Evolutionary conservation across 2,329 filamentous ascomycete species (phyloP), one percentile per base, ranked within the genome.

Genomic region (Epichloe baconii): DNA sequence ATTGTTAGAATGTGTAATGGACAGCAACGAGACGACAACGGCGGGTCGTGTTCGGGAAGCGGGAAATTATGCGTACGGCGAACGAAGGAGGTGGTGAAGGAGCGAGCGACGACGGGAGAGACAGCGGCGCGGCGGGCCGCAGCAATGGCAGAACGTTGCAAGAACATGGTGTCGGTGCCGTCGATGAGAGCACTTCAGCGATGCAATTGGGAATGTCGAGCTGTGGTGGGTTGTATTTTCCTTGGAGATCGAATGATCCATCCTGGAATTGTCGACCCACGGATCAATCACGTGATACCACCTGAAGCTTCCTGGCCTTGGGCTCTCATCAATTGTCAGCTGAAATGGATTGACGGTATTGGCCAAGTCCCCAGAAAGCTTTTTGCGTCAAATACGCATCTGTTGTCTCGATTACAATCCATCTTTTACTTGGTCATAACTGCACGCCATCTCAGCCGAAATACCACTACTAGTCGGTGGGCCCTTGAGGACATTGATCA

Each of bases 91-190:
- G 74, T 80, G 58, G 76, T 69, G 66, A 84, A 80, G 68, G 70
- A 74, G 67, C 80, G 79, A 62, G 74, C 73, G 64, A 75, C 68
- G 57, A 70, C 68, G 58, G 79, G 77, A 51, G 63, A 71, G 63
- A 74, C 73, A 54, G 74, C 79, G 55, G 64, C 68, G 58, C 80
- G 78, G 67, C 80, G 80, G 63, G 78, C 79, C 65, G 73, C 78
- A 60, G 75, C 70, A 58, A 79, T 64, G 66, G 75, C 79, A 64
- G 80, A 74, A 66, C 80, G 80, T 74, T 81, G 77, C 66, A 83
- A 66, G 61, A 83, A 80, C 80, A 84, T 82, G 63, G 62, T 66
- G 67, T 63, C 57, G 57, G 52, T 53, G 47, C 51, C 41, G 53
- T 54, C 54, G 55, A 38, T 50, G 47, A 44, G 48, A 48, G 44